Percentiles rank a stretch among this genome's conserved stretches.
Evolutionary conservation across 2,329 filamentous ascomycete genomes (phyloP).

Genomic region (Chaetomium olivaceum): DNA sequence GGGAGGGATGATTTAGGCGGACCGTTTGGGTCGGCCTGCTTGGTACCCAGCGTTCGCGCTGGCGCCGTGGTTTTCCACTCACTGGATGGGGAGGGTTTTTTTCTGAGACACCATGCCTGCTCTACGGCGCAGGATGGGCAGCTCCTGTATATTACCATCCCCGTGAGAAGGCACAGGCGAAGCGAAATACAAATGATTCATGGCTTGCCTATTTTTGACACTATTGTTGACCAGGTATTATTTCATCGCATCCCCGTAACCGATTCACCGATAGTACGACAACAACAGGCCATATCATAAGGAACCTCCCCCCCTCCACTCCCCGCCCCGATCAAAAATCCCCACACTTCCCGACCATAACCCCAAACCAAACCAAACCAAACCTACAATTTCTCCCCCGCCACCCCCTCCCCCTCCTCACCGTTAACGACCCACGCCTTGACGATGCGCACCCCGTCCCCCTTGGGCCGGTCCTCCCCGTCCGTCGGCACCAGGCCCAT

Average conservation of each 20-base stretch:
- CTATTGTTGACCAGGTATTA: background rate
- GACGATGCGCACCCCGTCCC: conserved; percentile 75
- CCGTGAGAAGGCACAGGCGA: background rate
- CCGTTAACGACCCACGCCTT: conserved; percentile 59
- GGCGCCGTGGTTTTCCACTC: background rate
- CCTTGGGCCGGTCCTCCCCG: conserved; percentile 74
- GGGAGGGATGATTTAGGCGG: background rate
- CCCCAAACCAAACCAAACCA: too few relatives aligned
- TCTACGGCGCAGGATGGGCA: background rate
- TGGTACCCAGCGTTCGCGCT: background rate
- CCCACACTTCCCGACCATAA: too few relatives aligned
- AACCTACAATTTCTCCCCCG: background rate
- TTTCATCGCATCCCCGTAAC: background rate
- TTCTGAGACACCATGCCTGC: background rate
- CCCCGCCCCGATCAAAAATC: too few relatives aligned
- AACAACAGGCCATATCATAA: too few relatives aligned
- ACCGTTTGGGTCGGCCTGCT: background rate
- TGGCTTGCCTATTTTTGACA: background rate
- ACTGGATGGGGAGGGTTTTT: background rate
- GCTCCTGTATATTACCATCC: background rate
- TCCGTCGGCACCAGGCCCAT: conserved; percentile 88
- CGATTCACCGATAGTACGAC: too few relatives aligned
- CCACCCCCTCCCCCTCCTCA: background rate
- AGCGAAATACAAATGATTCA: background rate
- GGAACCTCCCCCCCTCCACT: too few relatives aligned